Evolutionary conservation across 352 stramenopile genomes (phyloP), one percentile per base, ranked within the genome.

Genomic region (Phytophthora capsici): DNA sequence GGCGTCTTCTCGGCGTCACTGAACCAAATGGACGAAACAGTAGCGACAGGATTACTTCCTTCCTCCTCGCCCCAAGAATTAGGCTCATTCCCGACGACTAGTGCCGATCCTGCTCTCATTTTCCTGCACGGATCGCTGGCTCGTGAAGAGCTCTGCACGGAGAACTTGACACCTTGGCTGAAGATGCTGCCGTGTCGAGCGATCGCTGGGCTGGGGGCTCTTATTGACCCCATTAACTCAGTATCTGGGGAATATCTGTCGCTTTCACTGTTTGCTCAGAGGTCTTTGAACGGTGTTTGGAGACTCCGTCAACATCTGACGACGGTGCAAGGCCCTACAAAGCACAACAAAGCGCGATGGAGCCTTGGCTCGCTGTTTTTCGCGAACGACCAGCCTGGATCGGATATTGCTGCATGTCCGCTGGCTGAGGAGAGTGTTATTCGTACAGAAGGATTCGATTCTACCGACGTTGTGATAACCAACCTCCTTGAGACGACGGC

Each of bases 161-260:
- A 96, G 65, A 96, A 96, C 57, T 74, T 96, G 32, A 91, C 86
- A 44, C 87, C 89, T 20, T 95, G 86, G 87, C 80, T 96, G 53
- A 96, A 96, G 69, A 84, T 96, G 71, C 73, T 96, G 22, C 89
- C 89, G 13, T 96, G 87, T 47, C 82, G 88, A 14, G 62, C 75
- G 6, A 66, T 89, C 25, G 58, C 76, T 1, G 86, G 89, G 2
- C 71, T 96, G 2, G 86, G 85, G 4, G 56, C 61, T 43, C 80
- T 95, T 4, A 78, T 96, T 41, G 80, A 91, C 40, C 89, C 89
- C 0, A 90, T 93, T 41, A 74, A 82, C 20, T 62, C 86, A 6
- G 65, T 95, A n/a, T 91, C 82, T 1, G 77, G 81, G 12, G 82
- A 93, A 53, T 91, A 90, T 59, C 43, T 89, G 19, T 80, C 82